Evolutionary conservation across 2,329 filamentous ascomycete species (phyloP).

Genomic region (Ceratocystis eucalypticola): DNA sequence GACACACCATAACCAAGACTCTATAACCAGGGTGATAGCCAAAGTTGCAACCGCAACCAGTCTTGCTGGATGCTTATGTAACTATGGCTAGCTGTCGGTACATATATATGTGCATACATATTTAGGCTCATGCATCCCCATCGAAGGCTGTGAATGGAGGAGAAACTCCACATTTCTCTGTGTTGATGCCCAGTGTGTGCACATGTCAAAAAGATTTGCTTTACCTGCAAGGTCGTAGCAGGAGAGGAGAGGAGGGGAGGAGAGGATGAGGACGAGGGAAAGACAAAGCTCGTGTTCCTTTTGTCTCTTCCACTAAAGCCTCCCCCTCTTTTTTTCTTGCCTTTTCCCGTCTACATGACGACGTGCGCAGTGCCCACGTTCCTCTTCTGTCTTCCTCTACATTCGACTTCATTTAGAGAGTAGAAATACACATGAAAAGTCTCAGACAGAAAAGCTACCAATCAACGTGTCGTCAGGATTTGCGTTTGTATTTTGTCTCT

Average conservation of each 20-base stretch:
- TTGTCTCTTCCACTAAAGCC: neutral
- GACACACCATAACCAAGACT: neutral
- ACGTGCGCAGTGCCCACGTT: neutral
- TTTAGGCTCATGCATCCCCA: too few relatives aligned
- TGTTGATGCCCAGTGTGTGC: constrained; percentile 7
- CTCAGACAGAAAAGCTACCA: neutral
- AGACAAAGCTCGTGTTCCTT: neutral
- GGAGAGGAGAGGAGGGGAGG: neutral
- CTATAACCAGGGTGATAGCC: neutral
- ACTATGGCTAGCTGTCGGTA: too few relatives aligned
- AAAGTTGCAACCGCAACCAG: neutral
- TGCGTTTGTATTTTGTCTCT: neutral
- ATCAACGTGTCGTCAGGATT: neutral
- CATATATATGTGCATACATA: too few relatives aligned
- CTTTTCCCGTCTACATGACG: too few relatives aligned
- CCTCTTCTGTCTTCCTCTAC: neutral
- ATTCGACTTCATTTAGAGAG: neutral
- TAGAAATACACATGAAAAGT: too few relatives aligned
- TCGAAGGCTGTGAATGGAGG: neutral
- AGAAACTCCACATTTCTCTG: constrained; percentile 6
- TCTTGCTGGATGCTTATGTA: neutral
- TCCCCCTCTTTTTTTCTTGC: neutral
- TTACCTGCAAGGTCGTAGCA: neutral
- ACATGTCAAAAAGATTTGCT: constrained; percentile 5
- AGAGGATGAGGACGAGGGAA: neutral